Evolutionary conservation across 768 basidiomycete genomes (phyloP), one percentile per base, ranked within the genome.

Genomic region (Plicaturopsis crispa): DNA sequence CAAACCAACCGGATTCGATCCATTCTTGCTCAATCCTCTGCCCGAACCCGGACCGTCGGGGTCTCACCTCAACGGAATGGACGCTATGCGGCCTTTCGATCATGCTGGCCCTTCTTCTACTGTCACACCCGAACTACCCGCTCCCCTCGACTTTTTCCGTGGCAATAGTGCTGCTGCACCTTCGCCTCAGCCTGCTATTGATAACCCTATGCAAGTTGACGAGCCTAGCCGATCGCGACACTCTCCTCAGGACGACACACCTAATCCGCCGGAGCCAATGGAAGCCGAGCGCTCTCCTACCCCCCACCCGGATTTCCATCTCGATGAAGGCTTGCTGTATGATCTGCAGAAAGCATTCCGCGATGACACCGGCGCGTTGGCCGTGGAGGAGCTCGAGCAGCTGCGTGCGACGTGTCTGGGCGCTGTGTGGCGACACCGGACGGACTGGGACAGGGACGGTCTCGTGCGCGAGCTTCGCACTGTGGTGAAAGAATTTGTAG

Each of bases 331-430:
- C 2, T 52, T 66, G 7, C 48, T 94, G 18, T 49, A 48, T 0
- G 51, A 68, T 7, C 70, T 98, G 0, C 59, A 64, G 40, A 32
- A 54, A 2, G 57, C 65, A 32, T 55, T 97, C 19, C 61, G 61
- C 24, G 62, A 72, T 13, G 54, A 54, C 32, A 96, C 94, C 1
- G 54, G 43, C 5, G 54, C 52, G 0, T 63, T 97, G 31, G 86
- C 69, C 18, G 70, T 97, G 35, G 96, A 99, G 53, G 80, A 94
- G 53, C 72, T 99, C 5, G 96, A 98, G 55, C 92, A 98, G 58
- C 69, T 99, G 5, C 77, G 96, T 4, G 93, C 96, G 6, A 78
- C 73, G 2, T 84, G 80, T 48, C 73, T 92, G 18, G 77, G 79
- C 30, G 66, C 66, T 35, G 70, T 97, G n/a, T 99, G 93, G 93